These are phyloP conservation scores for Boletus sp. DNA, from an alignment of 768 basidiomycete genomes.

Conservation along the genomic window DNA sequence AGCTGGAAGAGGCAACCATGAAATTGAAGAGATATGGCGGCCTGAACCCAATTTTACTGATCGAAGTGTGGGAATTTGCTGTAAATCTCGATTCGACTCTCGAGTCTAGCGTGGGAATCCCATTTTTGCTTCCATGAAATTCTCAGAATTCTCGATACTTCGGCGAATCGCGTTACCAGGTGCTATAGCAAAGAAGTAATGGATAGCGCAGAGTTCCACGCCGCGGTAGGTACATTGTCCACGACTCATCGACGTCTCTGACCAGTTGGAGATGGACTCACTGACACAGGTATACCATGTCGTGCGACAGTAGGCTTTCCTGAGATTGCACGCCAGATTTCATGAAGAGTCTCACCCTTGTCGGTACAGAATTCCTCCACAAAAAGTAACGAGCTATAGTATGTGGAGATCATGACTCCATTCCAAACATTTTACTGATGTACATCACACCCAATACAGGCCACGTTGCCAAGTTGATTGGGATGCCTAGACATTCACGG, in stretches of 20 bases:
- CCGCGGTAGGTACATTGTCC: constrained; percentile 40
- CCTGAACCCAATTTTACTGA: too few species aligned
- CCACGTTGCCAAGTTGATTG: constrained; percentile 76
- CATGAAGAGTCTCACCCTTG: not conserved
- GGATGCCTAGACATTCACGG: constrained; percentile 75
- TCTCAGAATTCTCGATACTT: too few species aligned
- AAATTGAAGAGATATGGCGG: too few species aligned
- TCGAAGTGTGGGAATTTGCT: too few species aligned
- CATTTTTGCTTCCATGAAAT: too few species aligned
- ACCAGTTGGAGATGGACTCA: not conserved
- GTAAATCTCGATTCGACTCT: too few species aligned
- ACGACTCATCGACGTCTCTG: not conserved
- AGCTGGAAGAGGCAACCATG: too few species aligned
- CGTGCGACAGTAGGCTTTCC: constrained; percentile 45
- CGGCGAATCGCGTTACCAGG: not conserved
- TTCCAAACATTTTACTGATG: not conserved
- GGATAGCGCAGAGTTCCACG: constrained; percentile 65
- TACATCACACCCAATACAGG: constrained; percentile 39
- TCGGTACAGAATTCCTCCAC: constrained; percentile 50
- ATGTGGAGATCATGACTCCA: constrained; percentile 7
- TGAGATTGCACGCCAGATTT: not conserved
- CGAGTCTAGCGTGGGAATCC: too few species aligned
- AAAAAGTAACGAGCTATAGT: constrained; percentile 79
- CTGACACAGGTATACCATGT: constrained; percentile 63
- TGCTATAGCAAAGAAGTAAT: constrained; percentile 26